These are phyloP conservation scores for Phytophthora megakarya DNA, from an alignment of 352 stramenopile species.

Conservation along the genomic window DNA sequence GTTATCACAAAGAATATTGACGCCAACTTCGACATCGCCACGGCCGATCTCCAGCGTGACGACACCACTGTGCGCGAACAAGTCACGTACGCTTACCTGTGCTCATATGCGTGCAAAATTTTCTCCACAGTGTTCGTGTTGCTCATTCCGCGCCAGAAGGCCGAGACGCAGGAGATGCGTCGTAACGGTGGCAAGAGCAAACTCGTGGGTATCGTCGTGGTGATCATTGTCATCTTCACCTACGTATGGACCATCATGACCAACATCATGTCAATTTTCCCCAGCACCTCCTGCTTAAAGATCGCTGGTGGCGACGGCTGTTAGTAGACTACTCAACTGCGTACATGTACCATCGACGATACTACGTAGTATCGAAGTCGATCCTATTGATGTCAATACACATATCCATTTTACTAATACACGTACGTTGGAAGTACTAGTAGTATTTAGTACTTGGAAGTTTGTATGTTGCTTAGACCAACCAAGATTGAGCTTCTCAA, in stretches of 20 bases:
- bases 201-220: slow-evolving; percentile 39
- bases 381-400: slow-evolving; percentile 11
- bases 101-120: slow-evolving; percentile 46
- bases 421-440: no score
- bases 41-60: slow-evolving; percentile 43
- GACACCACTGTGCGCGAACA: slow-evolving; percentile 41
- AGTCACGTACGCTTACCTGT: slow-evolving; percentile 44
- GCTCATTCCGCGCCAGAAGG: slow-evolving; percentile 52
- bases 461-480: no score
- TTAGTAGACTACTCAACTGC: slow-evolving; percentile 24
- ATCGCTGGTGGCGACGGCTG: slow-evolving; percentile 49
- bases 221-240: slow-evolving; percentile 46
- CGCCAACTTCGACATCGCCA: slow-evolving; percentile 52
- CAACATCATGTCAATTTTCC: slow-evolving; percentile 60
- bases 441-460: no score
- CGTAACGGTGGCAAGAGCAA: slow-evolving; percentile 44
- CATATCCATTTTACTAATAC: not conserved
- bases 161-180: slow-evolving; percentile 55
- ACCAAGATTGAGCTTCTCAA: no score
- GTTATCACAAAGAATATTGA: slow-evolving; percentile 64
- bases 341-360: not conserved
- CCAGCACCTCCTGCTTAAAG: slow-evolving; percentile 45
- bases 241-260: slow-evolving; percentile 58
- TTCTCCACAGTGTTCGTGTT: slow-evolving; percentile 50
- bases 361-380: no score